A percentile compares a stretch with the other conserved stretches of the same genome.
These are phyloP conservation scores for Paecilomyces dactylethromorphus DNA, from an alignment of 2,329 filamentous ascomycete genomes.

Conservation along the genomic window DNA sequence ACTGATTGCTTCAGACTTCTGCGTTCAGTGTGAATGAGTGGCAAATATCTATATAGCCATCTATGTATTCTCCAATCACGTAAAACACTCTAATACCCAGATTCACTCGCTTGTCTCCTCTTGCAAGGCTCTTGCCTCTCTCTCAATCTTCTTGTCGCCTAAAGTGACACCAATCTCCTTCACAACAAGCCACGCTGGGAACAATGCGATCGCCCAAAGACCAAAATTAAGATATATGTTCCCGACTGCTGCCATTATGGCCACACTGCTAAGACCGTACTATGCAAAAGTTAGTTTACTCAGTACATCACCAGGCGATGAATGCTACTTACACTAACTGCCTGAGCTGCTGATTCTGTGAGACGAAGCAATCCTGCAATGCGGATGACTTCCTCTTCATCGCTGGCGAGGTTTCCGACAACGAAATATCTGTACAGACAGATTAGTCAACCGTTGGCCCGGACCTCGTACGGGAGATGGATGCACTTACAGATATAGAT, in stretches of 20 bases:
- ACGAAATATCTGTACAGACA: slow-evolving; percentile 56
- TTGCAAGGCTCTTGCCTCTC: slow-evolving; percentile 10
- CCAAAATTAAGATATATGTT: slow-evolving; percentile 65
- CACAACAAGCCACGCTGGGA: slow-evolving; percentile 62
- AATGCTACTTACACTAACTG: slow-evolving; percentile 48
- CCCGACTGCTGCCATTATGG: slow-evolving; percentile 58
- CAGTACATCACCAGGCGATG: background rate
- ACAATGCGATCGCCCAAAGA: slow-evolving; percentile 58
- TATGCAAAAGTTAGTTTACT: slow-evolving; percentile 9
- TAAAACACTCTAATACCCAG: background rate
- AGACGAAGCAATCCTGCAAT: slow-evolving; percentile 62
- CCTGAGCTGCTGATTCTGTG: slow-evolving; percentile 67
- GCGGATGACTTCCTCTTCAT: slow-evolving; percentile 59
- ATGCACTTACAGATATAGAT: slow-evolving; percentile 56
- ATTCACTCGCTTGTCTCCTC: background rate
- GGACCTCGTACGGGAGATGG: background rate
- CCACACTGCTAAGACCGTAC: slow-evolving; percentile 60
- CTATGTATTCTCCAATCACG: background rate
- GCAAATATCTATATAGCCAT: background rate
- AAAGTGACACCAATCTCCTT: slow-evolving; percentile 44
- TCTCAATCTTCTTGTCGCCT: slow-evolving; percentile 22
- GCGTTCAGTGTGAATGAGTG: background rate
- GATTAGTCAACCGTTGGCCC: background rate
- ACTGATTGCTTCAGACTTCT: background rate
- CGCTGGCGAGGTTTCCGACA: slow-evolving; percentile 57